These are phyloP conservation scores for Clarireedia monteithiana DNA, from an alignment of 2,329 filamentous ascomycete genomes.

Conservation along the genomic window DNA sequence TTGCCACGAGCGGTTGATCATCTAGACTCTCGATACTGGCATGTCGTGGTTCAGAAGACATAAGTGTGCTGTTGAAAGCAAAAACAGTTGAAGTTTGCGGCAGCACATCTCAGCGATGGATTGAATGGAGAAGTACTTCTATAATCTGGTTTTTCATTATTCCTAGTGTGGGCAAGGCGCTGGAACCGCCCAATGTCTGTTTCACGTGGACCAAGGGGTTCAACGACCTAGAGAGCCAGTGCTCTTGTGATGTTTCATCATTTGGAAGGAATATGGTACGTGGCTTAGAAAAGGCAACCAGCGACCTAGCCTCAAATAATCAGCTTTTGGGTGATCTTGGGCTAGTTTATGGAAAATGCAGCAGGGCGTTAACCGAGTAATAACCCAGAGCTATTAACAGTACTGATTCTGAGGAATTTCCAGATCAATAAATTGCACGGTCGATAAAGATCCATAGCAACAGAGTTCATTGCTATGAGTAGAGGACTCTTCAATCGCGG, in stretches of 20 bases:
- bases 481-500: no score
- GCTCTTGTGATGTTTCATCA: conserved; percentile 1
- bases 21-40: neutral
- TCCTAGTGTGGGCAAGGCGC: neutral
- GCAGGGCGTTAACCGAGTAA: no score
- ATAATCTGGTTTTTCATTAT: conserved; percentile 1
- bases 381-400: no score
- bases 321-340: no score
- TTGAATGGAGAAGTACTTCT: conserved; percentile 7
- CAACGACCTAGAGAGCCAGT: neutral
- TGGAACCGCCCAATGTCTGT: neutral
- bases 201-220: neutral
- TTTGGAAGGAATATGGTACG: neutral
- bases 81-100: neutral
- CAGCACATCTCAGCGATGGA: neutral
- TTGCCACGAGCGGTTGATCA: no score
- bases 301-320: neutral
- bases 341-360: no score
- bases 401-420: no score
- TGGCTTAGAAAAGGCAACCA: neutral
- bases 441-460: no score
- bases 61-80: neutral
- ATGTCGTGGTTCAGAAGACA: neutral
- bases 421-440: no score
- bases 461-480: no score